A percentile compares a stretch with the other conserved stretches of the same genome.
Evolutionary conservation across 2,329 filamentous ascomycete genomes (phyloP).

Genomic region (Purpureocillium lavendulum): DNA sequence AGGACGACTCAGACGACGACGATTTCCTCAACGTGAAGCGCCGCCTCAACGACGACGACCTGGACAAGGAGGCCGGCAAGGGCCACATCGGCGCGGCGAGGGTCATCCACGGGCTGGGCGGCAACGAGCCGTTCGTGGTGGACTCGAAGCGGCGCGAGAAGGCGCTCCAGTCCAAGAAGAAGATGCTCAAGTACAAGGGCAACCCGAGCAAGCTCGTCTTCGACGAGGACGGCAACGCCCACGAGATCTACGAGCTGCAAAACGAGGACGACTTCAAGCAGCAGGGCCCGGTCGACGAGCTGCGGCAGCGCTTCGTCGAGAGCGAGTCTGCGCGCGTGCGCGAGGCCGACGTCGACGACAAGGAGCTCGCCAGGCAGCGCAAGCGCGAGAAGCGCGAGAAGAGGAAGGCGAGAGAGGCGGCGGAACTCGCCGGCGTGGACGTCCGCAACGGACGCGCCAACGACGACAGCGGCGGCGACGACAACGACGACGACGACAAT

Average conservation of each 20-base stretch:
- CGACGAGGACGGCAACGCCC: slow-evolving; percentile 82
- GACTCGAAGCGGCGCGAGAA: slow-evolving; percentile 96
- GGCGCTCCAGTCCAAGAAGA: slow-evolving; percentile 90
- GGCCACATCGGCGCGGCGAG: slow-evolving; percentile 38
- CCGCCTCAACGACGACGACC: slow-evolving; percentile 64
- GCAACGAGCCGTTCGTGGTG: slow-evolving; percentile 68
- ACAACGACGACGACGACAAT: slow-evolving; percentile 15
- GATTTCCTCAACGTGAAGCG: slow-evolving; percentile 88
- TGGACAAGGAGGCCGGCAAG: slow-evolving; percentile 40
- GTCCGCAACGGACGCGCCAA: slow-evolving; percentile 14
- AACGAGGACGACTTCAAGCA: slow-evolving; percentile 73
- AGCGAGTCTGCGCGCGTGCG: slow-evolving; percentile 64
- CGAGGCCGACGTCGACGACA: slow-evolving; percentile 74
- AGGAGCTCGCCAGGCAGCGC: slow-evolving; percentile 70
- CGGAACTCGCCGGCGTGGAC: slow-evolving; percentile 22
- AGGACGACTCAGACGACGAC: slow-evolving; percentile 54
- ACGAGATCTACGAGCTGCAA: slow-evolving; percentile 81
- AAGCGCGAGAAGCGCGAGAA: slow-evolving; percentile 67
- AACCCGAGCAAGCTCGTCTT: slow-evolving; percentile 80
- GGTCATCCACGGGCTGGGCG: slow-evolving; percentile 58
- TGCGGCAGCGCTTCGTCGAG: slow-evolving; percentile 70
- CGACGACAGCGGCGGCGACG: slow-evolving; percentile 14
- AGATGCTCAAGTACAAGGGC: slow-evolving; percentile 83
- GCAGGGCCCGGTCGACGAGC: slow-evolving; percentile 66
- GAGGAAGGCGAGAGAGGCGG: slow-evolving; percentile 55